Base-by-base conservation (phyloP, 2,329 filamentous ascomycete species). In the Alternaria arborescens region DNA sequence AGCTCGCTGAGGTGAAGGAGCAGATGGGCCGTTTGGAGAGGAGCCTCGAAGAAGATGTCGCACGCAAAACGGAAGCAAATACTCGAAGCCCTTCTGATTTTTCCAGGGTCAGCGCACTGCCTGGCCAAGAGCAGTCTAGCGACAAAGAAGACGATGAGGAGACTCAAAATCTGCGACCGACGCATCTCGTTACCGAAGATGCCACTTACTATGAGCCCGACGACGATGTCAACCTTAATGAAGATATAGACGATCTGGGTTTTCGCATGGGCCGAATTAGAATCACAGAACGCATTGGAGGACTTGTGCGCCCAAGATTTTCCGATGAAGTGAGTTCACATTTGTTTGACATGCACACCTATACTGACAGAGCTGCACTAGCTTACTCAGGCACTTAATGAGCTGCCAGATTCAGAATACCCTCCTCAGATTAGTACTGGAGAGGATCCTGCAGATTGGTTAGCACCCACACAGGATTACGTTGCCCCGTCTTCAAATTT, bases 1-100 rank as follows among this genome's bases (percentile, higher is more conserved):
- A 88, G 68, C 82, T 93, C 55, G 90, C 89, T 4, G 89, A 92
- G 71, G 89, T 93, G 75, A 93, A 93, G 79, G 91, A 93, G 76
- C 89, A 90, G 77, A 91, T 93, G 77, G 90, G 89, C 26, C 87
- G 86, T 8, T 79, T 93, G 18, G 91, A 93, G 78, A 83, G 87
- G 54, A 86, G 88, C 56, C 82, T 93, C 6, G 91, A 92, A 76
- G 82, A 88, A 43, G 89, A 91, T 74, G 86, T 91, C 30, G 87
- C 86, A 16, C 83, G 84, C 56, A 82, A 79, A 47, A 61, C 52
- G 32, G 60, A 67, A 8, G 44, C 61, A 8, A 70, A 57, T 20
- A 43, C 42, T 48, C 50, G 42, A 32, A 38, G 51, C 12, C 38
- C 43, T 16, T 36, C 46, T 26, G 20, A 56, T 3, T 43, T 60